Conservation (phyloP, 352 stramenopile species). For the Pythium oligandrum region DNA sequence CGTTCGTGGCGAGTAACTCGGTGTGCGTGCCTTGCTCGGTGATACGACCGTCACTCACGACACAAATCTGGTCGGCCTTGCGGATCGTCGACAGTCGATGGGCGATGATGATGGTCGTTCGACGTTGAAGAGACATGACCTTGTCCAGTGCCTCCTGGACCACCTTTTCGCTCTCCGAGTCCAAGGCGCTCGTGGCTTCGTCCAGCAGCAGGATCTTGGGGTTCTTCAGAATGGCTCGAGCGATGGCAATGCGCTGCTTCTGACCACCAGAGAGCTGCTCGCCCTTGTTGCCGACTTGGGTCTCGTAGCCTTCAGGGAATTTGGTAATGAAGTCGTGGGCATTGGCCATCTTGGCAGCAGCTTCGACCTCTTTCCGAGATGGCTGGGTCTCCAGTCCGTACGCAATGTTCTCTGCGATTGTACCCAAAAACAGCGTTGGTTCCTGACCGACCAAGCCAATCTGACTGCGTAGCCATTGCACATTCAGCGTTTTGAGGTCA, state of each 20-base stretch:
- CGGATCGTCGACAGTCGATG: conserved; percentile 84
- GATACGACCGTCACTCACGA: conserved; percentile 9
- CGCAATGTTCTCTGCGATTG: not conserved
- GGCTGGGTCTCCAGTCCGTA: conserved; percentile 16
- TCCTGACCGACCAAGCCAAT: conserved; percentile 19
- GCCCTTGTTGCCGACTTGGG: conserved; percentile 3
- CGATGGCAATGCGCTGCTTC: conserved; percentile 7
- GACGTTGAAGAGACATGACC: conserved; percentile 22
- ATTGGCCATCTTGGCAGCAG: conserved; percentile 24
- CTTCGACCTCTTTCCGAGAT: conserved; percentile 22
- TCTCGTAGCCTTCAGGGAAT: conserved; percentile 19
- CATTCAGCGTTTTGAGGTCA: conserved; percentile 34
- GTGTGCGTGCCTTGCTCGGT: conserved; percentile 15
- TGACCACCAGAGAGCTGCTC: conserved; percentile 24
- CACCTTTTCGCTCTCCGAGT: conserved; percentile 32
- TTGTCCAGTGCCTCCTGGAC: conserved; percentile 34
- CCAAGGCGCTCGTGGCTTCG: conserved; percentile 44
- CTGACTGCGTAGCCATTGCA: conserved; percentile 32
- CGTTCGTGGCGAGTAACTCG: conserved; percentile 1
- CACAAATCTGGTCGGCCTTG: conserved; percentile 9
- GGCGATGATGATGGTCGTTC: conserved; percentile 85
- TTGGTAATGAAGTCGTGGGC: conserved; percentile 28
- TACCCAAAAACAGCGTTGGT: conserved; percentile 13
- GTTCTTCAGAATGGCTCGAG: conserved; percentile 33
- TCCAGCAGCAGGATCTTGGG: conserved; percentile 40